These are phyloP conservation scores for Fraxinus americana DNA, from an alignment of 257 asterid species.

Conservation along the genomic window DNA sequence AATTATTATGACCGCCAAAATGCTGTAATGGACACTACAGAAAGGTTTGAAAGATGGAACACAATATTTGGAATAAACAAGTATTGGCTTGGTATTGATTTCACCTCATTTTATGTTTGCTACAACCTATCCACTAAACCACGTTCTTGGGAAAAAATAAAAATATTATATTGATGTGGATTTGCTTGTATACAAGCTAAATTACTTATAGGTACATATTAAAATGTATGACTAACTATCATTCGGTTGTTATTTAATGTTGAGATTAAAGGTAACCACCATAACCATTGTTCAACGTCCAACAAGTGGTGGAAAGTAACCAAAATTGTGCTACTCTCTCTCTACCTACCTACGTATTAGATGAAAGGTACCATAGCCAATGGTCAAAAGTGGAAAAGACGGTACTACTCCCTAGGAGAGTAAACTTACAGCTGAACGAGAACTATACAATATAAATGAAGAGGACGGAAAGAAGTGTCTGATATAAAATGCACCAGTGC, in stretches of 20 bases:
- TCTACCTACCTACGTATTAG: no score
- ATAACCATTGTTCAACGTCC: no score
- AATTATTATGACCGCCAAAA: not conserved
- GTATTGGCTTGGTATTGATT: not conserved
- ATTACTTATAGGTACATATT: not conserved
- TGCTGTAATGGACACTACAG: not conserved
- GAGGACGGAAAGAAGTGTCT: not conserved
- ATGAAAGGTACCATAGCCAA: no score
- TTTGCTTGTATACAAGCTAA: not conserved
- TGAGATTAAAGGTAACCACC: no score
- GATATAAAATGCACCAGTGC: not conserved
- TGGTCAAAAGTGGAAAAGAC: no score
- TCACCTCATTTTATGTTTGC: not conserved
- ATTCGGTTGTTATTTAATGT: no score
- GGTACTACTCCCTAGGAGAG: not conserved
- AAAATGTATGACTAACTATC: no score
- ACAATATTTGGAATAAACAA: not conserved
- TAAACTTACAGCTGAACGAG: not conserved
- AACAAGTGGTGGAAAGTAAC: no score
- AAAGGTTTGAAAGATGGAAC: not conserved
- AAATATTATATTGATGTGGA: not conserved
- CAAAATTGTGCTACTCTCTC: no score
- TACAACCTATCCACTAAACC: no score
- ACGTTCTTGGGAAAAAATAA: no score
- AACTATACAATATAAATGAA: no score